These are phyloP conservation scores for Globisporangium sylvaticum DNA, from an alignment of 352 stramenopile genomes.

Conservation along the genomic window DNA sequence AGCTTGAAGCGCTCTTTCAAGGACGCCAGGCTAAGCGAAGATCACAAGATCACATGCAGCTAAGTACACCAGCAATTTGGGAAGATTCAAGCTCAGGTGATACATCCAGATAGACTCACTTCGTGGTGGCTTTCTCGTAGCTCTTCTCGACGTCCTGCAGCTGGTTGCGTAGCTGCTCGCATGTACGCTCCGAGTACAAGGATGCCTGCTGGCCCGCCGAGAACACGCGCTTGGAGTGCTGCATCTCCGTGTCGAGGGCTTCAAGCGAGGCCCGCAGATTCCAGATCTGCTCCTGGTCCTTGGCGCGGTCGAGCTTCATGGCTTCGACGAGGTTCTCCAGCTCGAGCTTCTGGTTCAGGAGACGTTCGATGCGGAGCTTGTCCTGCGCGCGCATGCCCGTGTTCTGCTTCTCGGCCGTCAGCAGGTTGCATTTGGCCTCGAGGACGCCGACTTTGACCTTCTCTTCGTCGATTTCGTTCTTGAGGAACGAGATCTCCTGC, in stretches of 20 bases:
- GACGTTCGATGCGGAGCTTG: conserved; percentile 69
- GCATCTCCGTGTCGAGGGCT: conserved; percentile 65
- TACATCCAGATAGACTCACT: conserved; percentile 25
- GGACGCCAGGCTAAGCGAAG: conserved; percentile 41
- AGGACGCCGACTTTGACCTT: conserved; percentile 56
- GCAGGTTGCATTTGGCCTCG: conserved; percentile 62
- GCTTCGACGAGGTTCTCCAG: conserved; percentile 58
- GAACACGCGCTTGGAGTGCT: conserved; percentile 78
- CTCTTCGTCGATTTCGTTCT: conserved; percentile 46
- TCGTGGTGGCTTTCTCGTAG: conserved; percentile 71
- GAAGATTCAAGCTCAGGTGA: background rate
- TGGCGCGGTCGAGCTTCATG: conserved; percentile 49
- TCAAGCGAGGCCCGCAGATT: conserved; percentile 62
- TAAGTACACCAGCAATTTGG: background rate
- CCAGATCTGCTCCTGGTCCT: conserved; percentile 71
- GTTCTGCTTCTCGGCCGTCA: conserved; percentile 70
- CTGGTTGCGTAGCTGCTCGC: conserved; percentile 67
- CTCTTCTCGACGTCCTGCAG: conserved; percentile 70
- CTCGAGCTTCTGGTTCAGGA: conserved; percentile 79
- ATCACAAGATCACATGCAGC: background rate
- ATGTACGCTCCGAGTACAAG: conserved; percentile 59
- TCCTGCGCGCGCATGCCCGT: conserved; percentile 74
- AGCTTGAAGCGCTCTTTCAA: conserved; percentile 73
- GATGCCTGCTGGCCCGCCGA: conserved; percentile 75
- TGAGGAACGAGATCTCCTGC: conserved; percentile 37